Percentiles rank a stretch among this genome's conserved stretches.
Conservation (phyloP, 1,284 basidiomycete species). For the Malassezia slooffiae region DNA sequence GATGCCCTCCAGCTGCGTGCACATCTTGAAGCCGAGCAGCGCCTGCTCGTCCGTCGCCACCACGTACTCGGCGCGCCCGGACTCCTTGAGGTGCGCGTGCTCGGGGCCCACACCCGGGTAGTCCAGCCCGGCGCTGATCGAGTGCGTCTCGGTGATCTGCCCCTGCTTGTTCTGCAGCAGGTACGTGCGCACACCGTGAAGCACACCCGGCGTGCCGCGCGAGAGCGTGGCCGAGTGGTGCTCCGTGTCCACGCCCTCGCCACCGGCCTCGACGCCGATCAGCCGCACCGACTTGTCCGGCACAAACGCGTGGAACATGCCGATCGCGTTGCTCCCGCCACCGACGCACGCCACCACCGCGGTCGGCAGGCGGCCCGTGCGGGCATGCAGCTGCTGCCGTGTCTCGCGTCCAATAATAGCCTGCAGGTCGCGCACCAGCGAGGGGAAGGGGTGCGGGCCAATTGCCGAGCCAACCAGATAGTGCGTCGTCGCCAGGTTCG, state of each 20-base stretch:
- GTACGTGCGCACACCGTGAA: slow-evolving; percentile 92
- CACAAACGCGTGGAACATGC: slow-evolving; percentile 48
- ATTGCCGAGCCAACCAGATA: slow-evolving; percentile 96
- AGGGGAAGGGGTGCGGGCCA: slow-evolving; percentile 97
- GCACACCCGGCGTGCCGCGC: slow-evolving; percentile 79
- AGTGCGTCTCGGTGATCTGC: slow-evolving; percentile 94
- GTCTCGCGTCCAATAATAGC: slow-evolving; percentile 90
- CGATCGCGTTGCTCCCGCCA: slow-evolving; percentile 93
- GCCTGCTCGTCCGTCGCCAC: slow-evolving; percentile 88
- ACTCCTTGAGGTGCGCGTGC: slow-evolving; percentile 91
- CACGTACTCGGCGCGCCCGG: slow-evolving; percentile 81
- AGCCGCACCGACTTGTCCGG: slow-evolving; percentile 35
- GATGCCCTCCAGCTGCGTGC: slow-evolving; percentile 88
- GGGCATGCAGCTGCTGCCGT: slow-evolving; percentile 69
- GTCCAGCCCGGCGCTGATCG: slow-evolving; percentile 78
- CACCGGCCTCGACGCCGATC: slow-evolving; percentile 43
- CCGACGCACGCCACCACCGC: slow-evolving; percentile 93
- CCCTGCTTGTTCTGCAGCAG: slow-evolving; percentile 76
- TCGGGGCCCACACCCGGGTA: slow-evolving; percentile 77
- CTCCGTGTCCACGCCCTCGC: slow-evolving; percentile 72
- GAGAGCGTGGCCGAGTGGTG: slow-evolving; percentile 83
- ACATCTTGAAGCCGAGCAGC: slow-evolving; percentile 76
- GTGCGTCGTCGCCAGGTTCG: slow-evolving; percentile 73
- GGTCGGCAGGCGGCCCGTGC: slow-evolving; percentile 75
- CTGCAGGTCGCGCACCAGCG: slow-evolving; percentile 96